Base-by-base conservation (phyloP, 495 filamentous ascomycete genomes). In the Trichoderma virens region DNA sequence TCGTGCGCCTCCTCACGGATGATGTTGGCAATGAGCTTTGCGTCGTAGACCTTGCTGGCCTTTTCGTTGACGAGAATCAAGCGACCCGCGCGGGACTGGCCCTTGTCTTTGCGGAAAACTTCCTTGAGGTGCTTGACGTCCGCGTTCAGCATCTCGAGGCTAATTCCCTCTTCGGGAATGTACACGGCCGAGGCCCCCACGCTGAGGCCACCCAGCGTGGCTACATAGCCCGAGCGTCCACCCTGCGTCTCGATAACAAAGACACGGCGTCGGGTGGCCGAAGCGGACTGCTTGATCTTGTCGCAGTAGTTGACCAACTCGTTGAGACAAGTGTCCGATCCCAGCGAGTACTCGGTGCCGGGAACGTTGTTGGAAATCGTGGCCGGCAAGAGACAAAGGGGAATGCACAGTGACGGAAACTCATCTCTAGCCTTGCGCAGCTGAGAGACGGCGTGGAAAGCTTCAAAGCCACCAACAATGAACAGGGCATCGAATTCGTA, bases 171-270 rank as follows among this genome's bases (percentile, higher is more conserved):
- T 74, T 99, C 95, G 5, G 95, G 95, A 16, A 93, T 97, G 76
- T 99, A 99, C 11, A 98, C 93, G 0, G 95, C 93, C n/a, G 90
- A 81, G 1, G 94, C 94, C 34, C 94, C 94, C 14, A 98, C 90
- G 2, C 88, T 85, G 23, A 98, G 83, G 30, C 93, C 94, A 47
- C 90, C 91, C 51, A 96, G 85, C 1, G 92, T 95, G 30, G 95
- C 93, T 45, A 97, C 85, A 76, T 98, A 99, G 59, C 95, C 95
- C 9, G 90, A 97, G 63, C 88, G 85, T 5, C 95, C 95, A 64
- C 95, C 95, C 76, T 99, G 95, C 8, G 93, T 97, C 75, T 98
- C 95, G 68, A 99, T 90, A 62, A 99, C 92, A 75, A 99, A 99
- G 60, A 97, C 92, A 63, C 95, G 86, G 5, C 95, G 85, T 38